phyloP scores from a whole-genome alignment of 148 eudicot genomes.

The Rhododendron simsii region DNA sequence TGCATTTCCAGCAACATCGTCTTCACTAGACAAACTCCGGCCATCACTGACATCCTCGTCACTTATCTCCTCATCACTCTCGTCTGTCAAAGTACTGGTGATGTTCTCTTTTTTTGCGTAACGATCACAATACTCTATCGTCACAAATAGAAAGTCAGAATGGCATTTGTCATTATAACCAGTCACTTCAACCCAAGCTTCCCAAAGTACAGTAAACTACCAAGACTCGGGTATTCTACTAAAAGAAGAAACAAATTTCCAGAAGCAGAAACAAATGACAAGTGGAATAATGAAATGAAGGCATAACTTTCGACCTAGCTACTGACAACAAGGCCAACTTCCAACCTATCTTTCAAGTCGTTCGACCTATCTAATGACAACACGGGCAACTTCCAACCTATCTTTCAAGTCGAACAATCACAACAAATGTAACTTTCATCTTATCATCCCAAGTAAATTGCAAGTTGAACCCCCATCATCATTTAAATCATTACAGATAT shows the following conservation, averaged over 20 bases:
- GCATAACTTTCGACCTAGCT: neutral
- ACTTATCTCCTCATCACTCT: conserved; percentile 11
- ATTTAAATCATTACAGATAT: neutral
- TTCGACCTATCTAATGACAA: neutral
- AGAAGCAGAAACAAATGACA: neutral
- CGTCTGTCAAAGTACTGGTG: neutral
- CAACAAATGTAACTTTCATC: neutral
- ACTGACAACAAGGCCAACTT: neutral
- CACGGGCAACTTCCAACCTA: neutral
- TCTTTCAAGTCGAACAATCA: neutral
- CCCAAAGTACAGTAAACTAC: neutral
- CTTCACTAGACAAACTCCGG: conserved; percentile 20
- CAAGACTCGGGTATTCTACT: neutral
- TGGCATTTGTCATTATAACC: neutral
- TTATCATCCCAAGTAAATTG: neutral
- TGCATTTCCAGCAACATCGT: conserved; percentile 19
- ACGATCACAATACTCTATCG: conserved; percentile 5
- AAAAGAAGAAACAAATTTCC: neutral
- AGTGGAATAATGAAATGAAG: neutral
- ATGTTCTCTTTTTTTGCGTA: neutral
- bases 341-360: neutral
- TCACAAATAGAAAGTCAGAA: neutral
- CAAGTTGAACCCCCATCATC: neutral
- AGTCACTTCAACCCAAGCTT: neutral
- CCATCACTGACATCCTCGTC: conserved; percentile 29